Conservation (phyloP, 2,329 filamentous ascomycete genomes). For the Neoscytalidium dimidiatum region DNA sequence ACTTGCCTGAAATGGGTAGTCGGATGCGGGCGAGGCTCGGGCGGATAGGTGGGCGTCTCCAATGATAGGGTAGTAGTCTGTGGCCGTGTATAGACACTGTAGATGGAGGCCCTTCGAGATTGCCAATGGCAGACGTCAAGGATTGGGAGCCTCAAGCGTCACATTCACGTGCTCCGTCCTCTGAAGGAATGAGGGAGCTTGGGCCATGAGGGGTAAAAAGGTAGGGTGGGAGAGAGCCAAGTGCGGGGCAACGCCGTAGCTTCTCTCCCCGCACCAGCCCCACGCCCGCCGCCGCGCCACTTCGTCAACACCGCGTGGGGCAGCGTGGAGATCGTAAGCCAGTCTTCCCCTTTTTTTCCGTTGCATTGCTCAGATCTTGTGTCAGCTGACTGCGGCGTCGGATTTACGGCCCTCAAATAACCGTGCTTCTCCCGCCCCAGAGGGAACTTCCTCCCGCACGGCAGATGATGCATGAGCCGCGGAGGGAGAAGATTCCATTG, state of each 20-base stretch:
- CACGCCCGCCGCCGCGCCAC: neutral
- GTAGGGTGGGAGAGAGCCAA: no score
- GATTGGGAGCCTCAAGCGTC: neutral
- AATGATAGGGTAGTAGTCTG: neutral
- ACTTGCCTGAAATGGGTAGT: neutral
- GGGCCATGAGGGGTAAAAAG: conserved; percentile 10
- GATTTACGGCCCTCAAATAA: neutral
- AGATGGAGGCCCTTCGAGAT: neutral
- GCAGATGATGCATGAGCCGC: neutral
- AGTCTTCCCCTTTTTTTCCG: neutral
- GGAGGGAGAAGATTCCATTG: neutral
- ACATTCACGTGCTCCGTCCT: neutral
- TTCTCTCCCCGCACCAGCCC: neutral
- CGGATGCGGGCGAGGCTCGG: neutral
- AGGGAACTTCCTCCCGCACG: neutral
- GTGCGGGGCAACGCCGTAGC: neutral
- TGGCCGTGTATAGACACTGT: neutral
- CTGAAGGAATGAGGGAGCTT: neutral
- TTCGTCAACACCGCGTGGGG: neutral
- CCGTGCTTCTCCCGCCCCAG: neutral
- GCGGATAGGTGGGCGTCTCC: neutral
- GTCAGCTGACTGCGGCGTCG: neutral
- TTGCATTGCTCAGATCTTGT: neutral
- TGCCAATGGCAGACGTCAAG: no score
- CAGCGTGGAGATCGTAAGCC: neutral